Conservation (phyloP, 345 rosid genomes). For the Rhizophora mangle region DNA sequence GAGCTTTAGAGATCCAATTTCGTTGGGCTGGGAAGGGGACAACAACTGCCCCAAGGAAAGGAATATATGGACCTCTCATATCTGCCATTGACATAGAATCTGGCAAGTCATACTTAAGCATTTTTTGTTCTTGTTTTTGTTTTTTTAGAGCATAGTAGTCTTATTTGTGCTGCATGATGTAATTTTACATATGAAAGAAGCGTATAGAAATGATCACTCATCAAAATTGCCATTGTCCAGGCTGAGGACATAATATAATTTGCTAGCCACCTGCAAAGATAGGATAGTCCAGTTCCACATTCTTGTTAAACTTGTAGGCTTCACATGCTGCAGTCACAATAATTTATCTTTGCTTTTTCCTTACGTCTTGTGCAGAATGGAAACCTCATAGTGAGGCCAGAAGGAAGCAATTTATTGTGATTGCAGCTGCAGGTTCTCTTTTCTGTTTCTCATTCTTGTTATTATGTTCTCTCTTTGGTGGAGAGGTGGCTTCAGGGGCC, state of each 20-base stretch:
- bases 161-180: too few relatives aligned
- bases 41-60: slow-evolving; percentile 1
- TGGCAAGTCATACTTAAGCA: background rate
- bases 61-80: slow-evolving; percentile 22
- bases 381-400: background rate
- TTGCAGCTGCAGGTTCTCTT: slow-evolving; percentile 27
- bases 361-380: background rate
- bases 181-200: too few relatives aligned
- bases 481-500: slow-evolving; percentile 33
- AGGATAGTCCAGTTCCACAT: too few relatives aligned
- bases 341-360: background rate
- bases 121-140: background rate
- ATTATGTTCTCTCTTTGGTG: slow-evolving; percentile 27
- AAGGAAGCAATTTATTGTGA: slow-evolving; percentile 28
- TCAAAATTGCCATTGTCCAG: too few relatives aligned
- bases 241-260: too few relatives aligned
- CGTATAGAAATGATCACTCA: too few relatives aligned
- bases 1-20: slow-evolving; percentile 15
- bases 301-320: too few relatives aligned
- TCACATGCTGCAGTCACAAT: background rate
- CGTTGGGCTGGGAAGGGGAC: slow-evolving; percentile 22
- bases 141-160: too few relatives aligned
- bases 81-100: slow-evolving; percentile 18
- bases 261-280: too few relatives aligned
- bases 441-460: slow-evolving; percentile 22